Base-by-base conservation (phyloP, 2,329 filamentous ascomycete genomes). In the Botryotinia globosa region DNA sequence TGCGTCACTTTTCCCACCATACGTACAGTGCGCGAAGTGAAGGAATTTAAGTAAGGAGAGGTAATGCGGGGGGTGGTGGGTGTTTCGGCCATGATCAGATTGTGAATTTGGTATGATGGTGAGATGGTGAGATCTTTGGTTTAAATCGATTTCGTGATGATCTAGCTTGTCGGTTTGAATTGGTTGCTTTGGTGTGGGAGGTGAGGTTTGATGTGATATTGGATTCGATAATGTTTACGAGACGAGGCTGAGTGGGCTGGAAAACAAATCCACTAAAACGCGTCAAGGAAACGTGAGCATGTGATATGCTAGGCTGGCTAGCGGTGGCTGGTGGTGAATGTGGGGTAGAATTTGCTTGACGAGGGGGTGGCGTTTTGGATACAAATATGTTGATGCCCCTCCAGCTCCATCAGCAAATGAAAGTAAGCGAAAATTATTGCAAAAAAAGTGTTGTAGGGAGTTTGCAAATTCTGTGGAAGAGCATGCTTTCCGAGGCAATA, bases 1-100 rank as follows among this genome's bases (percentile, higher is more conserved):
- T 96, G 91, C 6, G 89, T 88, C 64, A 98, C 94, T 79, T 92
- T 94, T 79, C 96, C 96, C 8, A 97, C 87, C 72, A 98, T 86
- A 78, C 94, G 94, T 75, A 98, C 92, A 75, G 92, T 92, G 76
- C 89, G 87, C 77, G 86, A 86, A 76, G 90, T 86, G 84, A 94
- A 97, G 79, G 87, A 86, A 80, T 94, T 89, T 73, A 98, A 91
- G 83, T 95, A 92, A 58, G 87, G 84, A 70, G 92, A 92, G 65
- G 92, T 93, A 81, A 98, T 89, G 82, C 96, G 94, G 44, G 96
- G 95, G 66, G 94, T 89, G 39, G 87, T 86, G 74, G 85, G 67
- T 7, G 72, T 64, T 71, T 73, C 72, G n/a, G 67, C 8, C 72
- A 73, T 71, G 29, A 29, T 65, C 3, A 37, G 32, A n/a, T 18